phyloP scores from a whole-genome alignment of 192 early-diverging fungal genomes.

The Allomyces macrogynus region DNA sequence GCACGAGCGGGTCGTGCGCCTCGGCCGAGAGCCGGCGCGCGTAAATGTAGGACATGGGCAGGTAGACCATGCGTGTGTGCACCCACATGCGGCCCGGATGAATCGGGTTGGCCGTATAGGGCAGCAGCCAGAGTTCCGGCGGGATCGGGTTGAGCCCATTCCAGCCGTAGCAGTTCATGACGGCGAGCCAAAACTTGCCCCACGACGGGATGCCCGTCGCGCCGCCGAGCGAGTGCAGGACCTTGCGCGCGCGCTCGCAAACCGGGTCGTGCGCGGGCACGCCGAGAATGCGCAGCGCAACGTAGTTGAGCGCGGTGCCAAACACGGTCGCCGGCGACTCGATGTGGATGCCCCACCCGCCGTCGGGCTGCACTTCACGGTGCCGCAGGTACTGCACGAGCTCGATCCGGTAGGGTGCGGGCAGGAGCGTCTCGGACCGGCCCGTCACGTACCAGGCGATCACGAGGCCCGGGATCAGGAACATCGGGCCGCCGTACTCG shows the following conservation, averaged over 20 bases:
- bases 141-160: constrained; percentile 90
- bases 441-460: constrained; percentile 77
- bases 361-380: constrained; percentile 47
- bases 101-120: constrained; percentile 47
- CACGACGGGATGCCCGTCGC: constrained; percentile 72
- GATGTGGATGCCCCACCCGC: constrained; percentile 95
- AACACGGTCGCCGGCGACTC: constrained; percentile 84
- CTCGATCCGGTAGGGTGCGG: constrained; percentile 47
- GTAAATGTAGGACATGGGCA: constrained; percentile 92
- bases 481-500: constrained; percentile 94
- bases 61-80: constrained; percentile 77
- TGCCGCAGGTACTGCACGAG: constrained; percentile 71
- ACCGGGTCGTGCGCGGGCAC: constrained; percentile 68
- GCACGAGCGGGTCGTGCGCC: constrained; percentile 39
- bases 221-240: constrained; percentile 67
- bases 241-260: constrained; percentile 55
- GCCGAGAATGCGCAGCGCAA: constrained; percentile 68
- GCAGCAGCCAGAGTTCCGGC: constrained; percentile 77
- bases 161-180: constrained; percentile 83
- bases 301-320: constrained; percentile 90
- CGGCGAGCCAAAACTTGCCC: constrained; percentile 96
- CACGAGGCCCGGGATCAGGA: constrained; percentile 76
- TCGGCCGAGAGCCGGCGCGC: constrained; percentile 37
- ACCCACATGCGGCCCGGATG: constrained; percentile 86
- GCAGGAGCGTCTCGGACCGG: constrained; percentile 20